phyloP scores from a whole-genome alignment of 495 filamentous ascomycete genomes.

The Aspergillus bertholletiae region DNA sequence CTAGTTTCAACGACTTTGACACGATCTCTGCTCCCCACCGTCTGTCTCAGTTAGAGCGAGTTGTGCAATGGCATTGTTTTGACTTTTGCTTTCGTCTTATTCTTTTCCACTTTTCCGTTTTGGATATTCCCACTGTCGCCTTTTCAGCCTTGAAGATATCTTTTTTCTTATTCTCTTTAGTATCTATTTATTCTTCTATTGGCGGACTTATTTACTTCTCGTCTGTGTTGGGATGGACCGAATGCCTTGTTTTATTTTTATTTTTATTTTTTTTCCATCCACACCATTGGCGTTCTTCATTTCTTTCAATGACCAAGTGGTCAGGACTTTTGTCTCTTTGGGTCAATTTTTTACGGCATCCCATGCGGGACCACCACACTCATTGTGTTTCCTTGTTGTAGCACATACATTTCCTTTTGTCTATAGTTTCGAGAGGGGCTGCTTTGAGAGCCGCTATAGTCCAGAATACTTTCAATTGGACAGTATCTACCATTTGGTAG shows the following conservation, averaged over 20 bases:
- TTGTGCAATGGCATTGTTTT: conserved; percentile 30
- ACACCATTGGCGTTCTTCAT: conserved; percentile 1
- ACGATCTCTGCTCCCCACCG: conserved; percentile 25
- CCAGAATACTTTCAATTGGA: conserved; percentile 10
- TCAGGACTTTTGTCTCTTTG: conserved; percentile 16
- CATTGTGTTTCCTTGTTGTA: conserved; percentile 20
- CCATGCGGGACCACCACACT: conserved; percentile 19
- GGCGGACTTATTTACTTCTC: conserved; percentile 4
- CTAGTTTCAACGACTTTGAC: conserved; percentile 35
- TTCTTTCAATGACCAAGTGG: background rate
- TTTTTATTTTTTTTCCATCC: background rate
- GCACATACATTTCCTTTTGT: conserved; percentile 28
- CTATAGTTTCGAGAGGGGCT: conserved; percentile 12
- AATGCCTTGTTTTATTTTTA: background rate
- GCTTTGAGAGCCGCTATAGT: conserved; percentile 24
- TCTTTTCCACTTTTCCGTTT: conserved; percentile 14
- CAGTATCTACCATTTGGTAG: conserved; percentile 3
- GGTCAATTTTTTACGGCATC: conserved; percentile 23
- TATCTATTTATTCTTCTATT: conserved; percentile 8
- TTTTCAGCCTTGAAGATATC: conserved; percentile 7
- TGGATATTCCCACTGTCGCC: conserved; percentile 18
- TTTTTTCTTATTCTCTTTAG: conserved; percentile 1
- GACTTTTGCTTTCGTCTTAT: conserved; percentile 18
- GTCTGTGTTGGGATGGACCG: background rate
- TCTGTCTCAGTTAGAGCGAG: conserved; percentile 24